phyloP scores from a whole-genome alignment of 1,139 yeast species.

The Scheffersomyces insectosa region DNA sequence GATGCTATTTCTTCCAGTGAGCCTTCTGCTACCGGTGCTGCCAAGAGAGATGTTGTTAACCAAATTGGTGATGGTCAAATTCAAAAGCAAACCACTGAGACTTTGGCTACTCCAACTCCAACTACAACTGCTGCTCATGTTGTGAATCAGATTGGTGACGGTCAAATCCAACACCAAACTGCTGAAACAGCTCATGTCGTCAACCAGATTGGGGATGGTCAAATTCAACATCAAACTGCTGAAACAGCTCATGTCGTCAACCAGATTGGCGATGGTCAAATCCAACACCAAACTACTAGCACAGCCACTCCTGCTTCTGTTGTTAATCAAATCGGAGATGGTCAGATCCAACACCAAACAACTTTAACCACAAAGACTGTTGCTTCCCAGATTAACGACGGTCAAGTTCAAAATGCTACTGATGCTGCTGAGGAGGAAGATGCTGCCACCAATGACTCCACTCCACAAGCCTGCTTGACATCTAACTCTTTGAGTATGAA shows the following conservation, averaged over 20 bases:
- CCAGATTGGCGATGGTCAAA: slow-evolving; percentile 29
- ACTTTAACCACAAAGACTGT: slow-evolving; percentile 23
- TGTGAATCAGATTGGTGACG: slow-evolving; percentile 27
- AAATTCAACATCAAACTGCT: slow-evolving; percentile 50
- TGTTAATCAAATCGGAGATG: slow-evolving; percentile 38
- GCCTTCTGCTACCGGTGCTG: slow-evolving; percentile 19
- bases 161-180: slow-evolving; percentile 24
- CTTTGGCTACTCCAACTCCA: slow-evolving; percentile 21
- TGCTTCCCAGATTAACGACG: slow-evolving; percentile 46
- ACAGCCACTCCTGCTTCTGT: slow-evolving; percentile 15
- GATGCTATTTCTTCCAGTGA: slow-evolving; percentile 27
- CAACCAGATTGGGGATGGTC: slow-evolving; percentile 40
- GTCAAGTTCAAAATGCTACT: slow-evolving; percentile 25
- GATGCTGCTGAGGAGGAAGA: slow-evolving; percentile 10
- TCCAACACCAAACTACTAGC: slow-evolving; percentile 33
- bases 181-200: slow-evolving; percentile 23
- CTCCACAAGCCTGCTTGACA: slow-evolving; percentile 47
- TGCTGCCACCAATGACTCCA: slow-evolving; percentile 6
- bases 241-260: slow-evolving; percentile 25
- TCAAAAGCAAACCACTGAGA: slow-evolving; percentile 24
- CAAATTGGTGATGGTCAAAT: slow-evolving; percentile 32
- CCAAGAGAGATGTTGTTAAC: slow-evolving; percentile 28
- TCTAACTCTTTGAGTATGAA: slow-evolving; percentile 55
- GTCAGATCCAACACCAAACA: slow-evolving; percentile 43
- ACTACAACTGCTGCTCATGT: slow-evolving; percentile 22